Evolutionary conservation across 2,329 filamentous ascomycete species (phyloP).

Genomic region (Ramularia endophylla): DNA sequence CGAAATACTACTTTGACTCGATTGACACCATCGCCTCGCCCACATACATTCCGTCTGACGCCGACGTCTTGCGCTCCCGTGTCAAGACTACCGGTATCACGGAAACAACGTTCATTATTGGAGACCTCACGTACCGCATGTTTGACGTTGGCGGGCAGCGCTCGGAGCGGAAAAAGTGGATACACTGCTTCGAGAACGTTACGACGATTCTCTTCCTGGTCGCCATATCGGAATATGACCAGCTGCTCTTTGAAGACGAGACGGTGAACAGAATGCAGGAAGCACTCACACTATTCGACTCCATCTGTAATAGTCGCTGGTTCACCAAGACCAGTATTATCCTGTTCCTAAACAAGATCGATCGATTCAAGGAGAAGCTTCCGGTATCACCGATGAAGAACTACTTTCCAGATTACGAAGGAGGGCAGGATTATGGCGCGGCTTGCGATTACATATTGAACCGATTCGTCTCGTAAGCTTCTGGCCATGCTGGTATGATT

Average conservation of each 20-base stretch:
- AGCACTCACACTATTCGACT: slow-evolving; percentile 64
- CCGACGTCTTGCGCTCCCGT: slow-evolving; percentile 91
- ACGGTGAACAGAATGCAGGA: slow-evolving; percentile 71
- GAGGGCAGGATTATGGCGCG: slow-evolving; percentile 88
- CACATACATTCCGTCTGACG: slow-evolving; percentile 91
- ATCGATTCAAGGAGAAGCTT: slow-evolving; percentile 69
- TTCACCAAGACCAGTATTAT: slow-evolving; percentile 69
- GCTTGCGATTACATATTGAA: slow-evolving; percentile 99
- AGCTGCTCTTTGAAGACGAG: slow-evolving; percentile 92
- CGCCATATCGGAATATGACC: slow-evolving; percentile 95
- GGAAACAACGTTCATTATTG: slow-evolving; percentile 92
- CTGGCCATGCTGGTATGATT: slow-evolving; percentile 3
- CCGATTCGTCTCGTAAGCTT: slow-evolving; percentile 70
- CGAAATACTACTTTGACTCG: slow-evolving; percentile 97
- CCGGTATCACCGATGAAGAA: slow-evolving; percentile 69
- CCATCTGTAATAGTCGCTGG: slow-evolving; percentile 67
- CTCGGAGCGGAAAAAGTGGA: slow-evolving; percentile 98
- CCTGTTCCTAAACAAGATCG: slow-evolving; percentile 70
- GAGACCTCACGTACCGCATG: slow-evolving; percentile 92
- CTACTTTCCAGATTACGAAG: slow-evolving; percentile 76
- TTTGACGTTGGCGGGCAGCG: slow-evolving; percentile 95
- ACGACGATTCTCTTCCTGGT: slow-evolving; percentile 95
- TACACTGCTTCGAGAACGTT: slow-evolving; percentile 97
- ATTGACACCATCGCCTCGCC: slow-evolving; percentile 84
- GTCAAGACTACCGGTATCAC: slow-evolving; percentile 98